phyloP scores from a whole-genome alignment of 2,329 filamentous ascomycete genomes.

The Colletotrichum chlorophyti region DNA sequence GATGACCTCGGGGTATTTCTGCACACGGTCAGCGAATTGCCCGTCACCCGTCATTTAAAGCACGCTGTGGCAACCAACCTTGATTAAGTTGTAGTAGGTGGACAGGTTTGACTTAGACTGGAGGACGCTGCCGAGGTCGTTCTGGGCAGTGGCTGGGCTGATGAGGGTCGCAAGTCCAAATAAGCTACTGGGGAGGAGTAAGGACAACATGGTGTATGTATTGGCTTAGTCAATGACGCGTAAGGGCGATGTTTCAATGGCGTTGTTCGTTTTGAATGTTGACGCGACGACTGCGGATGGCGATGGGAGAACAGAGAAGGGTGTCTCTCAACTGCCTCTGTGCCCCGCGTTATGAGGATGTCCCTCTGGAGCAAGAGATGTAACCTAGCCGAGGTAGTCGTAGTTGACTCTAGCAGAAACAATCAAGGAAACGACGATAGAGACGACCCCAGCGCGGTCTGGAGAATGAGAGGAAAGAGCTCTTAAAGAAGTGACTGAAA shows the following conservation, averaged over 20 bases:
- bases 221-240: neutral
- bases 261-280: no score
- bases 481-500: constrained; percentile 6
- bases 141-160: constrained; percentile 27
- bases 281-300: no score
- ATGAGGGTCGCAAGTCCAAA: neutral
- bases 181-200: neutral
- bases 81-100: constrained; percentile 51
- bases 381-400: neutral
- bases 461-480: neutral
- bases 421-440: neutral
- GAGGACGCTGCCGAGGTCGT: constrained; percentile 48
- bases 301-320: neutral
- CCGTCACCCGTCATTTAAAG: constrained; percentile 1
- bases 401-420: neutral
- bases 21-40: neutral
- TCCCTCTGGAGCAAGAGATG: no score
- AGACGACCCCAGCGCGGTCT: neutral
- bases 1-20: constrained; percentile 55
- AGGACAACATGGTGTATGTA: constrained; percentile 1
- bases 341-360: no score
- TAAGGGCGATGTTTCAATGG: neutral
- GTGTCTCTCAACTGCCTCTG: no score
- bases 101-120: constrained; percentile 47
- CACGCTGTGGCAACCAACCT: constrained; percentile 37